Percentiles rank a stretch among this genome's conserved stretches.
phyloP scores from a whole-genome alignment of 2,329 filamentous ascomycete species.

The Davidsoniella eucalypti region DNA sequence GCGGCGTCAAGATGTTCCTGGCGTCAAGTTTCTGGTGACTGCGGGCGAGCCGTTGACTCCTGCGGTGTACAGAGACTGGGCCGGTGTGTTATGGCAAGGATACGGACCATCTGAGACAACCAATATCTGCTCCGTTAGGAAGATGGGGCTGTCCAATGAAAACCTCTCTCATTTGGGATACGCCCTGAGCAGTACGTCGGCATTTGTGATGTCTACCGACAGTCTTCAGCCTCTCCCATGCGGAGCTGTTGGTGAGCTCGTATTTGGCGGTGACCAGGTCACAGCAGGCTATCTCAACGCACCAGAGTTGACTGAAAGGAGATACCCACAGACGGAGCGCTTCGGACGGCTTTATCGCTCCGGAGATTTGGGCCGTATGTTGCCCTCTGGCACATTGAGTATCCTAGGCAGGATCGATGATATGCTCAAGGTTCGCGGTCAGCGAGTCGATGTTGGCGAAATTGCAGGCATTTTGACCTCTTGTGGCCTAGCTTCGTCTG shows the following conservation, averaged over 20 bases:
- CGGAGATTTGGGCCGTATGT: constrained; percentile 66
- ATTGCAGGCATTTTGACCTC: constrained; percentile 42
- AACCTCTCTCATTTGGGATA: constrained; percentile 60
- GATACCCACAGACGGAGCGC: constrained; percentile 50
- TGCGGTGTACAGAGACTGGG: constrained; percentile 54
- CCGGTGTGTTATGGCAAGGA: constrained; percentile 21
- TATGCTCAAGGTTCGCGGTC: constrained; percentile 68
- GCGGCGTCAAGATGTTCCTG: constrained; percentile 48
- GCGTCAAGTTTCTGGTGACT: constrained; percentile 60
- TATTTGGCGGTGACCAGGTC: constrained; percentile 74
- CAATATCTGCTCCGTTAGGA: constrained; percentile 67
- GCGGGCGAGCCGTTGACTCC: constrained; percentile 67
- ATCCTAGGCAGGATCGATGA: constrained; percentile 61
- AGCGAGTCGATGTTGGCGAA: constrained; percentile 63
- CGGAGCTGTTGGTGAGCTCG: constrained; percentile 67
- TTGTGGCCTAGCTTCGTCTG: constrained; percentile 37
- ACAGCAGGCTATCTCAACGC: constrained; percentile 56
- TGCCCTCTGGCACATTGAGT: constrained; percentile 58
- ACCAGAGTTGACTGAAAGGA: constrained; percentile 42
- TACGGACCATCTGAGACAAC: constrained; percentile 80
- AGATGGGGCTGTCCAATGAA: constrained; percentile 37
- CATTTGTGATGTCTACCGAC: constrained; percentile 39
- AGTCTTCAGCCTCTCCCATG: constrained; percentile 40
- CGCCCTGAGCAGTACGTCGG: constrained; percentile 59
- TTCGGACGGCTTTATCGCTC: constrained; percentile 67